Conservation (phyloP, 2,329 filamentous ascomycete species). For the Albifimbria verrucaria region DNA sequence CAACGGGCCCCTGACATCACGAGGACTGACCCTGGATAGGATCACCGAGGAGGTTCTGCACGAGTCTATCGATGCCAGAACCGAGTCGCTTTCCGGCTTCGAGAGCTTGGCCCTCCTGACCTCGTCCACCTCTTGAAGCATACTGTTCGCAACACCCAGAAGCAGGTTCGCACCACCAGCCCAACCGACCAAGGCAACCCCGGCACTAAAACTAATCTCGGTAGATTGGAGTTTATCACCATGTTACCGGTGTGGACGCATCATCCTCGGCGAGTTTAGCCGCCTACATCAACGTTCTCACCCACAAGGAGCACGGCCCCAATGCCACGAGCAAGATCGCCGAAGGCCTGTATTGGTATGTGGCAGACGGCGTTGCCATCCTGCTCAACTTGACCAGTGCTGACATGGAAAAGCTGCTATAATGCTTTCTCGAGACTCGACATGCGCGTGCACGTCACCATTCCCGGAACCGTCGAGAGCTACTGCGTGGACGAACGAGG, state of each 20-base stretch:
- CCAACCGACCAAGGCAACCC: neutral
- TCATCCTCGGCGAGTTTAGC: conserved; percentile 96
- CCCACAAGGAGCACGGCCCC: conserved; percentile 81
- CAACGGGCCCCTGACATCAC: conserved; percentile 2
- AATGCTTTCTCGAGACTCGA: conserved; percentile 98
- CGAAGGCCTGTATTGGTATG: conserved; percentile 89
- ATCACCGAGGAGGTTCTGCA: conserved; percentile 92
- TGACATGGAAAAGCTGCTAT: conserved; percentile 63
- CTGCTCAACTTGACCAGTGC: conserved; percentile 3
- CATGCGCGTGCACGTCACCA: conserved; percentile 97
- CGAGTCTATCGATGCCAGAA: conserved; percentile 87
- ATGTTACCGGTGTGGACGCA: conserved; percentile 95
- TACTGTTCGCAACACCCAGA: conserved; percentile 52
- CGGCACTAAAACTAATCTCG: conserved; percentile 15
- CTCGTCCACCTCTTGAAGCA: conserved; percentile 91
- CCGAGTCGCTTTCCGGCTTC: conserved; percentile 82
- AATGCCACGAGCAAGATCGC: conserved; percentile 74
- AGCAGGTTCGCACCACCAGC: conserved; percentile 41
- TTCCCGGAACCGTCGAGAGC: conserved; percentile 92
- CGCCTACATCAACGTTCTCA: conserved; percentile 97
- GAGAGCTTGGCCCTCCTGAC: conserved; percentile 93
- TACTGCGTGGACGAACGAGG: conserved; percentile 97
- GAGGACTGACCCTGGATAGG: conserved; percentile 49
- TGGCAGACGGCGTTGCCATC: neutral
- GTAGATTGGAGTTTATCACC: conserved; percentile 90